phyloP scores from a whole-genome alignment of 805 yeast genomes.

The Candida caryicola region DNA sequence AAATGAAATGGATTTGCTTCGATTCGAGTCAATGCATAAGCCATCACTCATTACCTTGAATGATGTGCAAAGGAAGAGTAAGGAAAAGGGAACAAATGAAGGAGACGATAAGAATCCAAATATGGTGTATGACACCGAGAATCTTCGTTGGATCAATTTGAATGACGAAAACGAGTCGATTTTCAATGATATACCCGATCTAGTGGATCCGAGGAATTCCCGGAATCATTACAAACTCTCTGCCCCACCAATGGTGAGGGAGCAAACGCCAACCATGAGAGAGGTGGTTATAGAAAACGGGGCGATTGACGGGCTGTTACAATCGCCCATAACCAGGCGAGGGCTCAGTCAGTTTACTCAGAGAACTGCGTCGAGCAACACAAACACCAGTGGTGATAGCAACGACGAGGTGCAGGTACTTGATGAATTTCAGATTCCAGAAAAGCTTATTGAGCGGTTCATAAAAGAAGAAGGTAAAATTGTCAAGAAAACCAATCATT shows the following conservation, averaged over 20 bases:
- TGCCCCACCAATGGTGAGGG: conserved; percentile 4
- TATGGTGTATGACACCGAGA: conserved; percentile 60
- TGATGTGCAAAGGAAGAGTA: conserved; percentile 17
- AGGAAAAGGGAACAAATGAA: neutral
- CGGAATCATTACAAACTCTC: conserved; percentile 3
- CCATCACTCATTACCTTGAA: conserved; percentile 38
- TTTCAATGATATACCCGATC: conserved; percentile 51
- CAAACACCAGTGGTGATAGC: conserved; percentile 15
- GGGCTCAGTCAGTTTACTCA: conserved; percentile 39
- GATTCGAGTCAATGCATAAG: conserved; percentile 44
- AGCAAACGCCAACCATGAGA: neutral
- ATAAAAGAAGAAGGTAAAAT: conserved; percentile 36
- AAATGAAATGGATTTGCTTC: conserved; percentile 53
- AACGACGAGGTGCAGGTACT: conserved; percentile 14
- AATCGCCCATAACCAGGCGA: conserved; percentile 15
- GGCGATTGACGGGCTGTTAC: neutral
- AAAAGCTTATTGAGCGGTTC: conserved; percentile 29
- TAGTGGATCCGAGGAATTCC: conserved; percentile 16
- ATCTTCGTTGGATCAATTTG: conserved; percentile 57
- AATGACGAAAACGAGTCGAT: conserved; percentile 38
- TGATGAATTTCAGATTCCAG: conserved; percentile 26
- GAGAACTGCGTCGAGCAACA: conserved; percentile 31
- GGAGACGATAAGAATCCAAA: conserved; percentile 28
- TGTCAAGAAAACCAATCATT: conserved; percentile 31
- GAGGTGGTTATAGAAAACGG: neutral